Conservation (phyloP, 2,329 filamentous ascomycete species). For the Trichoderma sp. region DNA sequence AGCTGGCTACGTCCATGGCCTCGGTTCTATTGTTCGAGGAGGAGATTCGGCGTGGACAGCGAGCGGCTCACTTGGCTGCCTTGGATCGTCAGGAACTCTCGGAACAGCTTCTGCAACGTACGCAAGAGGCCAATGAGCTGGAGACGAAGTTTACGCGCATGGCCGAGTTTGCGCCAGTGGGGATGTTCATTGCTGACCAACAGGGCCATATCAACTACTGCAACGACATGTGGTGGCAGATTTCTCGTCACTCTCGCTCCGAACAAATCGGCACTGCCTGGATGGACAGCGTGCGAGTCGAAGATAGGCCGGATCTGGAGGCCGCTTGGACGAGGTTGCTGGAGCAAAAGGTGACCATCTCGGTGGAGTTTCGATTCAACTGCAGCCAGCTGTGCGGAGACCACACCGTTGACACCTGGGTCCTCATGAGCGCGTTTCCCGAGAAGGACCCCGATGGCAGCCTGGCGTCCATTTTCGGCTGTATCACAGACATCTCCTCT, state of each 20-base stretch:
- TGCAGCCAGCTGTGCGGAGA: slow-evolving; percentile 64
- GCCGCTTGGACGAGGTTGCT: slow-evolving; percentile 65
- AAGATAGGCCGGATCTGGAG: slow-evolving; percentile 63
- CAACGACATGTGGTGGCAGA: slow-evolving; percentile 78
- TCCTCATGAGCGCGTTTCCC: slow-evolving; percentile 74
- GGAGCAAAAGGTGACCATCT: slow-evolving; percentile 63
- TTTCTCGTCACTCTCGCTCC: slow-evolving; percentile 66
- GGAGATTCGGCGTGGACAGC: slow-evolving; percentile 74
- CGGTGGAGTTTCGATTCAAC: slow-evolving; percentile 76
- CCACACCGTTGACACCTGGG: slow-evolving; percentile 69
- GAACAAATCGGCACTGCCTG: slow-evolving; percentile 63
- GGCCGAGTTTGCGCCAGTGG: slow-evolving; percentile 81
- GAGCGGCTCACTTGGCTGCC: slow-evolving; percentile 72
- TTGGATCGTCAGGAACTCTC: slow-evolving; percentile 77
- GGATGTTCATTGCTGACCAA: slow-evolving; percentile 80
- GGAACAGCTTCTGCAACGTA: slow-evolving; percentile 69
- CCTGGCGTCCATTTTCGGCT: slow-evolving; percentile 76
- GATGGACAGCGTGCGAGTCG: slow-evolving; percentile 71
- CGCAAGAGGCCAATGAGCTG: slow-evolving; percentile 64
- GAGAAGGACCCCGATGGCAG: slow-evolving; percentile 65
- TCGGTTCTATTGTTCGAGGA: slow-evolving; percentile 83
- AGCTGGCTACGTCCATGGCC: slow-evolving; percentile 77
- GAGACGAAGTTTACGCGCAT: slow-evolving; percentile 82
- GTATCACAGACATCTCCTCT: slow-evolving; percentile 81
- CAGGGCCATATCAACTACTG: slow-evolving; percentile 73